Conservation (phyloP, 768 basidiomycete genomes). For the Suillus subalutaceus region DNA sequence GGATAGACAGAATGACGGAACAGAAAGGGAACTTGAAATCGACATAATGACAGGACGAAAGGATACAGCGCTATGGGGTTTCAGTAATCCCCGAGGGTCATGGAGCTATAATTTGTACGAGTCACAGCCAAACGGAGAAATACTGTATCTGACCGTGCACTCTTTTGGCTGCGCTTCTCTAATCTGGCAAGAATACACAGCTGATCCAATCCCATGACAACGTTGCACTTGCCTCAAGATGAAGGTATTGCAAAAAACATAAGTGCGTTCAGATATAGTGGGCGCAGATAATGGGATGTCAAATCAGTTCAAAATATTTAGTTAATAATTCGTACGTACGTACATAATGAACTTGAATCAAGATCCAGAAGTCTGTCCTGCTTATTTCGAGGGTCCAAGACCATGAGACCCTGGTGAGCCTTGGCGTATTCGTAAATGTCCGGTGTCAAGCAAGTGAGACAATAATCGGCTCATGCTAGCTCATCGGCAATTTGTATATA, state of each 20-base stretch:
- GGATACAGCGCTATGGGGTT: neutral
- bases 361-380: neutral
- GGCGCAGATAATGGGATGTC: neutral
- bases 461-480: neutral
- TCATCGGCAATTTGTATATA: conserved; percentile 1
- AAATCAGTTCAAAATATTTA: neutral
- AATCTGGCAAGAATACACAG: neutral
- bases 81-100: neutral
- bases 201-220: conserved; percentile 18
- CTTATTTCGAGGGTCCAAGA: neutral
- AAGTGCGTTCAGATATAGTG: too few relatives aligned
- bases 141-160: neutral
- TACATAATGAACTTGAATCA: neutral
- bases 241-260: conserved; percentile 2
- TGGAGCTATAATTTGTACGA: neutral
- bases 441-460: neutral
- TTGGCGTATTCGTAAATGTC: conserved; percentile 2
- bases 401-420: conserved; percentile 1
- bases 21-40: conserved; percentile 3
- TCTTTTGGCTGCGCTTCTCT: neutral
- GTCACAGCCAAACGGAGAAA: conserved; percentile 2
- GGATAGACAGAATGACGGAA: neutral
- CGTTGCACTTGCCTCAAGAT: conserved; percentile 14
- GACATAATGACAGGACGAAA: neutral
- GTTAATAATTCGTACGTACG: neutral